Evolutionary conservation across 2,329 filamentous ascomycete genomes (phyloP).

Genomic region (Fusarium nematophilum): DNA sequence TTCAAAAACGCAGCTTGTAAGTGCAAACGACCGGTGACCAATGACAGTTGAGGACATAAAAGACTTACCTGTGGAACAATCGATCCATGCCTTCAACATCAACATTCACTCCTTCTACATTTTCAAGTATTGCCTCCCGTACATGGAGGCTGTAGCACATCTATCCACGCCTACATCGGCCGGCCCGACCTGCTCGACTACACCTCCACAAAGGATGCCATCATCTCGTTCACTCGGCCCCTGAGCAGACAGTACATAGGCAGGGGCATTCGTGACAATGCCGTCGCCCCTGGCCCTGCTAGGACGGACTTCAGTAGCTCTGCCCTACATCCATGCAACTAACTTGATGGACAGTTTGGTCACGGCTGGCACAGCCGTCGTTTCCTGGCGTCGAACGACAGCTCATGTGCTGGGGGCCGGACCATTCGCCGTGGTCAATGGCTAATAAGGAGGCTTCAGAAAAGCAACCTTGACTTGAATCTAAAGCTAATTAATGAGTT

Average conservation of each 20-base stretch:
- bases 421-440: conserved; percentile 63
- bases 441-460: conserved; percentile 45
- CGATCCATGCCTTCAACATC: conserved; percentile 81
- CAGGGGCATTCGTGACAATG: conserved; percentile 81
- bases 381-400: conserved; percentile 81
- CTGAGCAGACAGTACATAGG: conserved; percentile 79
- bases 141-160: conserved; percentile 80
- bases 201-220: conserved; percentile 81
- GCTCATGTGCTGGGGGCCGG: conserved; percentile 80
- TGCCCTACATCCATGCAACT: neutral
- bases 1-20: conserved; percentile 82
- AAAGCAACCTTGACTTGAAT: neutral
- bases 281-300: conserved; percentile 77
- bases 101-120: conserved; percentile 88
- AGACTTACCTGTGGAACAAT: conserved; percentile 81
- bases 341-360: conserved; percentile 67
- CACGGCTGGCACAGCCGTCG: conserved; percentile 80
- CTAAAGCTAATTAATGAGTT: neutral
- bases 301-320: conserved; percentile 10
- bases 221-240: conserved; percentile 81
- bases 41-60: conserved; percentile 79
- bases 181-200: conserved; percentile 85
- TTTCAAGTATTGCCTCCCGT: conserved; percentile 79
- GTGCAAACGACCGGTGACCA: conserved; percentile 41
- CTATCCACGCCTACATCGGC: conserved; percentile 85